Conservation (phyloP, 805 yeast genomes). For the Ogataea zsoltii region DNA sequence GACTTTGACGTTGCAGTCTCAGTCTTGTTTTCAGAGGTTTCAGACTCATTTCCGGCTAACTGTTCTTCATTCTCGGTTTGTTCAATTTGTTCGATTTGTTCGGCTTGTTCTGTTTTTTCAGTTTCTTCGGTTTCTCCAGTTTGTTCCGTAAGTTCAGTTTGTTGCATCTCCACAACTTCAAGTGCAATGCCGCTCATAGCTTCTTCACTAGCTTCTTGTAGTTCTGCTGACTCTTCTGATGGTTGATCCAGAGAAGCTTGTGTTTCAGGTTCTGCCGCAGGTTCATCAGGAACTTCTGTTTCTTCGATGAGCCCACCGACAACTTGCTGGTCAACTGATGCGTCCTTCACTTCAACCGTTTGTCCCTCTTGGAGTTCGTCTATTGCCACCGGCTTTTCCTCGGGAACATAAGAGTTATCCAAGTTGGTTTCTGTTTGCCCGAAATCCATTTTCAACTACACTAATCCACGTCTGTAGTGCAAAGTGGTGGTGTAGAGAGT, state of each 20-base stretch:
- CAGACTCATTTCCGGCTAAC: too few species aligned
- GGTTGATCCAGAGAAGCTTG: too few species aligned
- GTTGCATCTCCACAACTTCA: too few species aligned
- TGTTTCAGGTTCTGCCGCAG: too few species aligned
- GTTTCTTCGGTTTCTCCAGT: neutral
- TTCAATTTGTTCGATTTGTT: neutral
- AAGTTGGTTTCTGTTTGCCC: conserved; percentile 8
- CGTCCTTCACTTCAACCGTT: neutral
- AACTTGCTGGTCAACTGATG: neutral
- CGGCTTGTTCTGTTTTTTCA: neutral
- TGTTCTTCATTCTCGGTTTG: conserved; percentile 1
- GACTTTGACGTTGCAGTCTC: too few species aligned
- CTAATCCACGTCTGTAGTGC: neutral
- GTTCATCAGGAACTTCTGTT: too few species aligned
- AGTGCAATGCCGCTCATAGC: too few species aligned
- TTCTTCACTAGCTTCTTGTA: too few species aligned
- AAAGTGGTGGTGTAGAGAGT: too few species aligned
- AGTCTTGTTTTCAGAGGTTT: too few species aligned
- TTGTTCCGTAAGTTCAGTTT: too few species aligned
- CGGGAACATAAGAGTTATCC: conserved; percentile 12
- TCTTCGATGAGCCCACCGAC: neutral
- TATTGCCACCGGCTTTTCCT: neutral
- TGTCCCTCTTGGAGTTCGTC: neutral
- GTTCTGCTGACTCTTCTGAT: too few species aligned
- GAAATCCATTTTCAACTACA: conserved; percentile 10